phyloP scores from a whole-genome alignment of 75 land plant species.

The Cryptomeria japonica region DNA sequence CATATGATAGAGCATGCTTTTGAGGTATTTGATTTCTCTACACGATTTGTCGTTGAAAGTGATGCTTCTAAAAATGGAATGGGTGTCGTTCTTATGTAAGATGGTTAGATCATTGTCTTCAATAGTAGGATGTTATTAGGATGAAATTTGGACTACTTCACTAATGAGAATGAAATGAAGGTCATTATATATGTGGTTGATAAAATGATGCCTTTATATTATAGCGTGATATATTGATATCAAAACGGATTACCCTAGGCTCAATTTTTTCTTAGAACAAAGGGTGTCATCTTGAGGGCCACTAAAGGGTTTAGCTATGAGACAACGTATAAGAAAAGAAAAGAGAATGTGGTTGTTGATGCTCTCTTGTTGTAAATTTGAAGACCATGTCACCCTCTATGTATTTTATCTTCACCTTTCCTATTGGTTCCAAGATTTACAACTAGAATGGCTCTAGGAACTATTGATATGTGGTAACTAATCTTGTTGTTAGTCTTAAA shows the following conservation, averaged over 20 bases:
- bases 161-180: background rate
- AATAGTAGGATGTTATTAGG: background rate
- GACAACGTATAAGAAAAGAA: background rate
- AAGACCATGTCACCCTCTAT: background rate
- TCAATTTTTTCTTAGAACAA: background rate
- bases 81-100: background rate
- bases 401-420: background rate
- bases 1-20: background rate
- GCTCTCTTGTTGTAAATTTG: background rate
- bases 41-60: background rate
- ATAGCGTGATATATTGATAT: background rate
- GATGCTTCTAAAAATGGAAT: background rate
- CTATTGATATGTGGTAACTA: too few relatives aligned
- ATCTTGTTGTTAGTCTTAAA: too few relatives aligned
- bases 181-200: background rate
- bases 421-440: background rate
- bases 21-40: background rate
- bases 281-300: background rate
- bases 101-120: background rate
- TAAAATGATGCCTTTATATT: background rate
- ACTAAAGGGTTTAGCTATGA: background rate
- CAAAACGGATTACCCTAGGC: background rate
- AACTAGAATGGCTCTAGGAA: background rate
- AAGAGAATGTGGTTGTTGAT: background rate
- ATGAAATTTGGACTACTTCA: background rate